Evolutionary conservation across 441 rosid species (phyloP), one percentile per base, ranked within the genome.

Genomic region (Dalechampia spathulata): DNA sequence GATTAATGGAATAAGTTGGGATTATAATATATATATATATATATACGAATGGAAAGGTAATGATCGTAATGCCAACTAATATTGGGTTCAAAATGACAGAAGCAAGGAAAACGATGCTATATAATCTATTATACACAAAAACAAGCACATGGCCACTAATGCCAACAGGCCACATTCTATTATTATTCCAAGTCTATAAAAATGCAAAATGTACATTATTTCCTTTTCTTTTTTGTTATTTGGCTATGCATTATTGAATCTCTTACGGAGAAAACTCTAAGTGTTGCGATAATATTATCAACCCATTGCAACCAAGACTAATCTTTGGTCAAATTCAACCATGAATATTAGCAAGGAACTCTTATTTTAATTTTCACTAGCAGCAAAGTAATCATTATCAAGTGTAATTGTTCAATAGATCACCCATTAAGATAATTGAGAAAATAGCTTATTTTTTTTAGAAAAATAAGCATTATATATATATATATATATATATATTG

Each of bases 61-160:
- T n/a, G n/a, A n/a, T n/a, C n/a, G n/a, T 8, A 15, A 16, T 34
- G 15, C 32, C 36, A 41, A 41, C 39, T 28, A 13, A 41, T 43
- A n/a, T n/a, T n/a, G 57, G 21, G 42, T 21, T 20, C n/a, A n/a
- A n/a, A n/a, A n/a, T n/a, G 26, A 9, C 28, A 45, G 32, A 53
- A 39, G 34, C 58, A 14, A 25, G 9, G 23, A 36, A 32, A 57
- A 46, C 34, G 30, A 25, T 22, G 32, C 42, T 20, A 4, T 19
- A 53, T 23, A 15, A 37, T 52, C 28, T 39, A 30, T 8, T 3
- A 3, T 39, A 9, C 42, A 9, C 16, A 41, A 1, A 41, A 16
- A 34, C 22, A 0, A 58, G 54, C 62, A 58, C 62, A 36, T 47
- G 54, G 45, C 17, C 54, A 36, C 37, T 38, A 38, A 6, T 48